A percentile compares a stretch with the other conserved stretches of the same genome.
Conservation (phyloP, 1,284 basidiomycete species). For the Sporisorium scitamineum region DNA sequence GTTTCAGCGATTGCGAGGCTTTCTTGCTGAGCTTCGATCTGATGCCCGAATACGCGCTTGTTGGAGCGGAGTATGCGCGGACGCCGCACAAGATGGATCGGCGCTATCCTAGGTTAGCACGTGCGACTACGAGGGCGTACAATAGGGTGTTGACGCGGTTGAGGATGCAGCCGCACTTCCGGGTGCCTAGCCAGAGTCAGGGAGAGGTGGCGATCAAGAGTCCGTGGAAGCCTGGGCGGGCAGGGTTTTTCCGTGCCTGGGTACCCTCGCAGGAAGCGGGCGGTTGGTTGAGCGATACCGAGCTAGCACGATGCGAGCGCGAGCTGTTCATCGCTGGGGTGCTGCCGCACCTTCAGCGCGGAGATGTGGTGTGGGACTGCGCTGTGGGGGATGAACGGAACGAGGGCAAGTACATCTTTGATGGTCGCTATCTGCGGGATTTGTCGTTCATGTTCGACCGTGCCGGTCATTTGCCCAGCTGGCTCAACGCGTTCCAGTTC, state of each 20-base stretch:
- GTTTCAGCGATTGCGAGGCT: slow-evolving; percentile 61
- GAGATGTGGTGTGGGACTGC: slow-evolving; percentile 70
- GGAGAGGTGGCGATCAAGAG: slow-evolving; percentile 8
- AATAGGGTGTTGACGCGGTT: slow-evolving; percentile 69
- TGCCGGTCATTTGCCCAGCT: slow-evolving; percentile 70
- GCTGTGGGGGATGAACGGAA: slow-evolving; percentile 66
- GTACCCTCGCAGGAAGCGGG: slow-evolving; percentile 60
- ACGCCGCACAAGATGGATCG: slow-evolving; percentile 61
- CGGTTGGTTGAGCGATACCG: slow-evolving; percentile 58
- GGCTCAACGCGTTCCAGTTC: slow-evolving; percentile 69
- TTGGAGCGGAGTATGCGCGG: slow-evolving; percentile 53
- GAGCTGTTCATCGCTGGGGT: slow-evolving; percentile 68
- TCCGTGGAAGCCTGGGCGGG: slow-evolving; percentile 68
- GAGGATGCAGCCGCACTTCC: slow-evolving; percentile 61
- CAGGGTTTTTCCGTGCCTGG: slow-evolving; percentile 70
- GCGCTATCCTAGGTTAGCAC: slow-evolving; percentile 62
- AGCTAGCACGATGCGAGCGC: slow-evolving; percentile 61
- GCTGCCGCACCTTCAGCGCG: slow-evolving; percentile 66
- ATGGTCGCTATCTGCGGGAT: slow-evolving; percentile 68
- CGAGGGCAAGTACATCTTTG: slow-evolving; percentile 68
- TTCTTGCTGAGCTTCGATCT: slow-evolving; percentile 62
- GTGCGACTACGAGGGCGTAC: slow-evolving; percentile 69
- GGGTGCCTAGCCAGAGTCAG: slow-evolving; percentile 3
- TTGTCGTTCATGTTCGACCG: slow-evolving; percentile 67
- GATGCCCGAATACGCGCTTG: slow-evolving; percentile 56